Evolutionary conservation across 1,139 yeast genomes (phyloP), one percentile per base, ranked within the genome.

Genomic region (Eremothecium gossypii): DNA sequence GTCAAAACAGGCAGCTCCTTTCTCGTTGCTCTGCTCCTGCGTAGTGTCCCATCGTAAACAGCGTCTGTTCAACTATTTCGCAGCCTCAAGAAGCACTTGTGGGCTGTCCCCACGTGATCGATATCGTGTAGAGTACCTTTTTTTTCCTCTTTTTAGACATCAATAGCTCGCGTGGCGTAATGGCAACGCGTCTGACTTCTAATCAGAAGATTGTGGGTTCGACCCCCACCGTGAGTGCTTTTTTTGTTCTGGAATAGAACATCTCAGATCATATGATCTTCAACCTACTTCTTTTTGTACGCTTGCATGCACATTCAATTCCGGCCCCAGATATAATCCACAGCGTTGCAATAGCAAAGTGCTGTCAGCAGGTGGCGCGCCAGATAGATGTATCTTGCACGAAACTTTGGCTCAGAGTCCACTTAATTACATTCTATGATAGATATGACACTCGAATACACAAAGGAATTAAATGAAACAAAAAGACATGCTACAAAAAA

Each of bases 141-240:
- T 29, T 29, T 6, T 29, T 3, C 13, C 11, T 7, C 13, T 3
- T n/a, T 11, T 11, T 5, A 29, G 31, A 11, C 6, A 32, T 20
- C 17, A 26, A 10, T 5, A 13, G 75, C 75, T 71, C 70, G 74
- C 70, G 73, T 71, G 71, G 75, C 76, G 75, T 71, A 72, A 72
- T 71, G 76, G 77, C 74, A 72, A 71, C 76, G 77, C 77, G 76
- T 72, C 74, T 71, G 76, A 72, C 77, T 72, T 72, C 76, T 71
- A 69, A 71, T 71, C 75, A 70, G 76, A 71, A 71, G 76, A 71
- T 70, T 71, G 74, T 68, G 76, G 76, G 76, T 71, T 71, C 76
- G 76, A 71, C 74, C 74, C 76, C 76, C 76, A 68, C 70, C 73
- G 69, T 69, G 75, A 71, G 75, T 70, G 74, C 65, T 60, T 59